Evolutionary conservation across 257 asterid species (phyloP), one percentile per base, ranked within the genome.

Genomic region (Solanum rostratum): DNA sequence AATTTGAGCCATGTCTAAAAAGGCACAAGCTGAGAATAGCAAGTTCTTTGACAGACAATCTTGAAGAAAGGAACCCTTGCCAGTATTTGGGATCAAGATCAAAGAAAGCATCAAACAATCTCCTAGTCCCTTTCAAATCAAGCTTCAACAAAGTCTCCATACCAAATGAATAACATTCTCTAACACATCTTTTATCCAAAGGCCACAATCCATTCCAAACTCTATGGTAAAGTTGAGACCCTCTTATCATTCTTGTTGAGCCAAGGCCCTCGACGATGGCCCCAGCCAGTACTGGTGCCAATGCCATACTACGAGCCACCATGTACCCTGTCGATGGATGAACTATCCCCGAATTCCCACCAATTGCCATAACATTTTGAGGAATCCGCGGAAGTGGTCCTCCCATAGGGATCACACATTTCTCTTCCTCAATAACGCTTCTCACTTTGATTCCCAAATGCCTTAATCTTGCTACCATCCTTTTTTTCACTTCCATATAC

Each of bases 381-480:
- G 99, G 98, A 57, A 93, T 92, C 85, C 78, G 85, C 1, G 99
- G 98, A 30, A 96, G 92, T 22, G 98, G 94, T 4, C 99, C 98
- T 7, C 98, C 98, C 99, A 95, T 95, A 2, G 98, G 98, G 60
- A 95, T 96, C 89, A 95, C 45, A 63, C 99, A 93, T 85, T 94
- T 96, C 91, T 95, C 98, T 11, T 91, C 93, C 92, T 96, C 99
- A 4, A 93, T 87, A 49, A 95, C 94, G 13, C 89, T 79, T 87
- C 59, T 90, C 85, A 93, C 98, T 14, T 84, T 89, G 50, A 96
- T 92, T 0, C 99, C 97, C 52, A 95, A 80, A 12, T 95, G 95
- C 88, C 97, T 93, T 87, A 96, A 87, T 90, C 98, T 89, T 27
- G 98, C 98, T 69, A 90, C 99, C 98, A 96, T 96, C 79, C 98